Percentiles rank a stretch among this genome's conserved stretches.
Conservation (phyloP, 495 filamentous ascomycete genomes). For the Penicillium parvum region DNA sequence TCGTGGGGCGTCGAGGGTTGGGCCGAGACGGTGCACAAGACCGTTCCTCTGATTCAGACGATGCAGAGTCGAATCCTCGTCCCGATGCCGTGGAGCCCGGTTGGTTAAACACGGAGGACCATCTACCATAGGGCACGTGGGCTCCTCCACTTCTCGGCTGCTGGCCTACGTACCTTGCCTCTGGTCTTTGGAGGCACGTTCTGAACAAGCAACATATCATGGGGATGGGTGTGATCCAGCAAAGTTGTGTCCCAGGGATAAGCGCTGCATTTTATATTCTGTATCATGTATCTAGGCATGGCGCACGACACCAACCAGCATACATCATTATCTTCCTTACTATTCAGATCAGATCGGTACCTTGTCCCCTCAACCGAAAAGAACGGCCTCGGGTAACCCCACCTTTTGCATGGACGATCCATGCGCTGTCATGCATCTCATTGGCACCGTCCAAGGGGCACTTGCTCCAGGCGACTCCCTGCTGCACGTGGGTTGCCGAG, state of each 20-base stretch:
- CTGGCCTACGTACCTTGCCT: too few species aligned
- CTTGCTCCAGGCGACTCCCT: background rate
- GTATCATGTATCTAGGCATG: conserved; percentile 26
- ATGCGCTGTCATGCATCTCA: conserved; percentile 10
- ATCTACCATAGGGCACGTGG: too few species aligned
- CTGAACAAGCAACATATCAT: too few species aligned
- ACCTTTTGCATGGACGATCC: conserved; percentile 15
- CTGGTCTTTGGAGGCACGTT: too few species aligned
- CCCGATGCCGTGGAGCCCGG: conserved; percentile 93
- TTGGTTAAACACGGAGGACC: conserved; percentile 65
- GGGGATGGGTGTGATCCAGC: background rate
- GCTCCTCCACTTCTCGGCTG: too few species aligned
- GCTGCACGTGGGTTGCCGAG: conserved; percentile 8
- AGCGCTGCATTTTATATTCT: conserved; percentile 2
- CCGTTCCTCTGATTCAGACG: conserved; percentile 89
- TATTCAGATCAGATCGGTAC: background rate
- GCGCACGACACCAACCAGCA: conserved; percentile 12
- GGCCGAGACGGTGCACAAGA: conserved; percentile 98
- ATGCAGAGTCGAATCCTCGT: conserved; percentile 95
- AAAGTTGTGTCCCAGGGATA: background rate
- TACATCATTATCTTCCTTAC: conserved; percentile 1
- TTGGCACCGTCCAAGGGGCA: conserved; percentile 14
- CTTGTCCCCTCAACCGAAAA: background rate
- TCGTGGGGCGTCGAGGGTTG: conserved; percentile 95
- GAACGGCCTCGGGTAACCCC: conserved; percentile 20